A percentile compares a stretch with the other conserved stretches of the same genome.
Conservation (phyloP, 2,329 filamentous ascomycete genomes). For the Hypoxylon sp. region DNA sequence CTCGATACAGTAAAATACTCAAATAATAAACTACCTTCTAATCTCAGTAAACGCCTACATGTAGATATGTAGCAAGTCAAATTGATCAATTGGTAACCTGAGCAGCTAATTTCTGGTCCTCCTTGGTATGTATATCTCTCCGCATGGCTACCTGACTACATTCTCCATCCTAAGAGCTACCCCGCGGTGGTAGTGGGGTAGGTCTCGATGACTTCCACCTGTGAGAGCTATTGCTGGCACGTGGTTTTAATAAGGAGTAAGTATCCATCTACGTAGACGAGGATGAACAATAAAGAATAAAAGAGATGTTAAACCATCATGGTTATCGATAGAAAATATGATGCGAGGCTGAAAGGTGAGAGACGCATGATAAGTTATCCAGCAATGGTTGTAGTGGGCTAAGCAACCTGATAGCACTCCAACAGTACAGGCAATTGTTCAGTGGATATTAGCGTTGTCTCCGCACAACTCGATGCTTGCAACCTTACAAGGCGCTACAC, state of each 20-base stretch:
- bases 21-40: conserved; percentile 1
- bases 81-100: background rate
- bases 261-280: background rate
- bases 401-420: background rate
- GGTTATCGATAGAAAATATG: background rate
- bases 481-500: too few species aligned
- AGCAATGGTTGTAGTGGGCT: background rate
- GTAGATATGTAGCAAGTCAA: too few species aligned
- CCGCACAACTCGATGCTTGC: too few species aligned
- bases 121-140: background rate
- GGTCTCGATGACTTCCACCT: background rate
- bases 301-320: background rate
- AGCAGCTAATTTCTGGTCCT: background rate
- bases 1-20: background rate
- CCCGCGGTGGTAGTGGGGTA: background rate
- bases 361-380: background rate
- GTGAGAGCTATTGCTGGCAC: background rate
- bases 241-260: background rate
- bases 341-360: background rate
- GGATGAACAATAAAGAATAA: background rate
- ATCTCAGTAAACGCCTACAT: background rate
- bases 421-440: too few species aligned
- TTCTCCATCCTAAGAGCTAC: background rate
- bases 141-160: background rate
- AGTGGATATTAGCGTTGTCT: too few species aligned